These are phyloP conservation scores for Brassica incana DNA, from an alignment of 345 rosid species.

Conservation along the genomic window DNA sequence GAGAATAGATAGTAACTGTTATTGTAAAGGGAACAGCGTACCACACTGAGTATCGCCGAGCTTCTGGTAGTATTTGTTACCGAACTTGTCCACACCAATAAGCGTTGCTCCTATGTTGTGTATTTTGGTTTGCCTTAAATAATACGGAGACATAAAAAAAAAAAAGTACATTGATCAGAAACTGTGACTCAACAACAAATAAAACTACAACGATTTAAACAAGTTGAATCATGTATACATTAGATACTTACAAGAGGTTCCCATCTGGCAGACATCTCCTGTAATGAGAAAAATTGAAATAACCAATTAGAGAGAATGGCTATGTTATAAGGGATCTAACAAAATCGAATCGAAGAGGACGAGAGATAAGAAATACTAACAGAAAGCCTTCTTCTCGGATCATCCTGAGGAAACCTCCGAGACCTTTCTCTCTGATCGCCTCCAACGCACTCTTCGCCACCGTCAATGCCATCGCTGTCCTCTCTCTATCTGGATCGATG, in stretches of 20 bases:
- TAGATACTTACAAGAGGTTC: slow-evolving; percentile 73
- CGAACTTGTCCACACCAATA: slow-evolving; percentile 85
- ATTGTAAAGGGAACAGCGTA: slow-evolving; percentile 37
- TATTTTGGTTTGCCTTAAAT: slow-evolving; percentile 86
- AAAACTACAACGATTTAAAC: not conserved
- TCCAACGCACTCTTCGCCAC: slow-evolving; percentile 66
- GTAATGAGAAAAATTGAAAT: slow-evolving; percentile 26
- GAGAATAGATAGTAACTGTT: not conserved
- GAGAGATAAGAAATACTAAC: slow-evolving; percentile 41
- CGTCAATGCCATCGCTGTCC: slow-evolving; percentile 61
- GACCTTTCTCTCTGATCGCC: slow-evolving; percentile 72
- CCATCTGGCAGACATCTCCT: slow-evolving; percentile 79
- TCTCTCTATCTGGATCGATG: not conserved
- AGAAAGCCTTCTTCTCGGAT: slow-evolving; percentile 74
- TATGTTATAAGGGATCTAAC: slow-evolving; percentile 16
- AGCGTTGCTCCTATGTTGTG: slow-evolving; percentile 85
- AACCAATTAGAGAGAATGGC: slow-evolving; percentile 28
- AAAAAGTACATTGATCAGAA: slow-evolving; percentile 13
- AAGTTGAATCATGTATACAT: not conserved
- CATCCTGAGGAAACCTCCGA: slow-evolving; percentile 60
- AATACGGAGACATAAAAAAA: not conserved
- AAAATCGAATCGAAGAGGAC: slow-evolving; percentile 13
- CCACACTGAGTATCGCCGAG: slow-evolving; percentile 70
- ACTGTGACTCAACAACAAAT: not conserved
- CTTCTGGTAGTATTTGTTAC: slow-evolving; percentile 89